phyloP scores from a whole-genome alignment of 441 rosid genomes.

The Eutrema salsugineum region DNA sequence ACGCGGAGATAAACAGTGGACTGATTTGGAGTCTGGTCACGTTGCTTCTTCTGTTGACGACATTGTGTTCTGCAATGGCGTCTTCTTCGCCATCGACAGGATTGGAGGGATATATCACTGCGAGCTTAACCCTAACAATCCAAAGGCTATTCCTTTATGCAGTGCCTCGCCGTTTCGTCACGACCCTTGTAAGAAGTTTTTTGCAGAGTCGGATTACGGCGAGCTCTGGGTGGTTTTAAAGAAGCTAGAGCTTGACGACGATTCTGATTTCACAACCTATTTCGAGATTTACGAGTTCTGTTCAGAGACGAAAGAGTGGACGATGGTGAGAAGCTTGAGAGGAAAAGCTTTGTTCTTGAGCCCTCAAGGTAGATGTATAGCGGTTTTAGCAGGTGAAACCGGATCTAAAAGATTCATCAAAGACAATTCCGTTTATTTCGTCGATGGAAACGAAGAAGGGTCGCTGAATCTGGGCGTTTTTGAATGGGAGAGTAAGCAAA shows the following conservation, averaged over 20 bases:
- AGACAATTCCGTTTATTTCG: conserved; percentile 14
- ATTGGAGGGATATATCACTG: conserved; percentile 11
- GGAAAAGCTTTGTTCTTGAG: conserved; percentile 27
- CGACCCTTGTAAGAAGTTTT: conserved; percentile 21
- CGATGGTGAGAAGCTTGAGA: conserved; percentile 11
- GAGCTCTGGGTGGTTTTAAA: conserved; percentile 13
- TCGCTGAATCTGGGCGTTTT: conserved; percentile 14
- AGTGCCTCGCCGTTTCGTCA: conserved; percentile 3
- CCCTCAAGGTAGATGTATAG: conserved; percentile 5
- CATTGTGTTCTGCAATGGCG: conserved; percentile 20
- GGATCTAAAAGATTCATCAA: background rate
- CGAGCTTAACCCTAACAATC: background rate
- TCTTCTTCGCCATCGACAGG: conserved; percentile 16
- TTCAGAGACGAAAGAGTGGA: conserved; percentile 14
- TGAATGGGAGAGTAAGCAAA: conserved; percentile 18
- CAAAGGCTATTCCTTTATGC: conserved; percentile 10
- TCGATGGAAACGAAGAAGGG: conserved; percentile 1
- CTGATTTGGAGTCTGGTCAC: background rate
- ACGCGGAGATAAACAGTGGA: conserved; percentile 25
- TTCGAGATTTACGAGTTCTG: conserved; percentile 8
- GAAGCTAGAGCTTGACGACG: conserved; percentile 21
- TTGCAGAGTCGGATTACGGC: conserved; percentile 17
- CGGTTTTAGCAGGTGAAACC: background rate
- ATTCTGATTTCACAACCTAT: background rate
- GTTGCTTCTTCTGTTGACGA: conserved; percentile 10